Conservation (phyloP, 164 flowering plant species). For the Tetracentron sinense region DNA sequence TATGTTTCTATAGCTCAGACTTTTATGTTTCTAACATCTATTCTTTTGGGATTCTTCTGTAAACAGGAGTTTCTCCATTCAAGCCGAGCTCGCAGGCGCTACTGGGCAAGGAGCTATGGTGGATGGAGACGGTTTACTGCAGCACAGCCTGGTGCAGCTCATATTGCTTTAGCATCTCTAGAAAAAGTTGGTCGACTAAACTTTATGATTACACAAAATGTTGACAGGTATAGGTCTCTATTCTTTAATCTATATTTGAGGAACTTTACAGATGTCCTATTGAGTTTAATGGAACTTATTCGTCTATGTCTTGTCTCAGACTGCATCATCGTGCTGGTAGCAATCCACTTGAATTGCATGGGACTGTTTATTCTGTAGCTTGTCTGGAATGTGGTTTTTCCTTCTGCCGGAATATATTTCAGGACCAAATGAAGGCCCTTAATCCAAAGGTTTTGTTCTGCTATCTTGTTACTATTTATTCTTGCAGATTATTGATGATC, state of each 20-base stretch:
- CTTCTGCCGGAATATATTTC: constrained; percentile 58
- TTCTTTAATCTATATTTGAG: not conserved
- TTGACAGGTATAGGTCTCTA: constrained; percentile 59
- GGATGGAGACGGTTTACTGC: constrained; percentile 87
- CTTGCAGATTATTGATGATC: not conserved
- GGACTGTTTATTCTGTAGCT: constrained; percentile 79
- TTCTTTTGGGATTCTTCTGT: constrained; percentile 5
- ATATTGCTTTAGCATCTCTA: constrained; percentile 75
- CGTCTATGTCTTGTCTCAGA: constrained; percentile 32
- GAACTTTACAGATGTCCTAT: not conserved
- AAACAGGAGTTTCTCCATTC: constrained; percentile 81
- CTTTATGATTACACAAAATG: constrained; percentile 91
- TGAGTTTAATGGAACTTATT: constrained; percentile 4
- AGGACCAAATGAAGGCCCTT: constrained; percentile 74
- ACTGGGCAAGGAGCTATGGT: constrained; percentile 99
- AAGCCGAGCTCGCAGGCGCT: constrained; percentile 75
- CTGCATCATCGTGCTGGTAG: constrained; percentile 97
- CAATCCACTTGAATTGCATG: constrained; percentile 90
- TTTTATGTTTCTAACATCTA: constrained; percentile 2
- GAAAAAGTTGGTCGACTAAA: constrained; percentile 71
- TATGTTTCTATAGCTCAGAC: not conserved
- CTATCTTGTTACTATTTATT: not conserved
- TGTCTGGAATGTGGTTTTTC: constrained; percentile 82
- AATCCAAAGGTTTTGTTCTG: constrained; percentile 72
- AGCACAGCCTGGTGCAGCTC: constrained; percentile 78